Percentiles rank a stretch among this genome's conserved stretches.
These are phyloP conservation scores for Monilinia vaccinii-corymbosi DNA, from an alignment of 2,329 filamentous ascomycete species.

Conservation along the genomic window DNA sequence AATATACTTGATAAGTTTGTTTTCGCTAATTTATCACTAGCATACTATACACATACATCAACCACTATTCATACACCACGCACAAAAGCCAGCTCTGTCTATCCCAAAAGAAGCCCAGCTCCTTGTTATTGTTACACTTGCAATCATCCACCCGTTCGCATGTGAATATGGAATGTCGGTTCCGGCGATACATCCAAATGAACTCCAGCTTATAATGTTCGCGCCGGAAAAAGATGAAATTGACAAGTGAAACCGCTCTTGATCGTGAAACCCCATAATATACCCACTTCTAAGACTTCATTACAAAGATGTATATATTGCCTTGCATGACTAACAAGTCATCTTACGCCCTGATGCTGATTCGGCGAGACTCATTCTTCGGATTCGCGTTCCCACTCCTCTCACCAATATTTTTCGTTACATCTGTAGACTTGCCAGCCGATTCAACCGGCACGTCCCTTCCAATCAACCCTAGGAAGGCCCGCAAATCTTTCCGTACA, in stretches of 20 bases:
- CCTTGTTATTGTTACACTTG: neutral
- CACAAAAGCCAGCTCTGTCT: neutral
- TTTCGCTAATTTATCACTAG: neutral
- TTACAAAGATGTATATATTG: neutral
- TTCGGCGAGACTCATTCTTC: neutral
- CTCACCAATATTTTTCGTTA: neutral
- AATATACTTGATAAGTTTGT: neutral
- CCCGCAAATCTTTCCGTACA: constrained; percentile 21
- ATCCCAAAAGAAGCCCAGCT: neutral
- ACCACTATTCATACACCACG: neutral
- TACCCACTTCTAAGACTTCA: neutral
- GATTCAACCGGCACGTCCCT: neutral
- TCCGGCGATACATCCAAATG: neutral
- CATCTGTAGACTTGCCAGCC: neutral
- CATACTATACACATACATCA: neutral
- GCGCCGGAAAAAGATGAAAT: neutral
- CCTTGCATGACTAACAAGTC: neutral
- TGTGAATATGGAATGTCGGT: neutral
- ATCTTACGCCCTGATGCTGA: neutral
- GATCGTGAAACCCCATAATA: neutral
- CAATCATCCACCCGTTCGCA: neutral
- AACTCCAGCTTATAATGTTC: neutral
- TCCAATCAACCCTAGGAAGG: neutral
- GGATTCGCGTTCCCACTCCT: neutral
- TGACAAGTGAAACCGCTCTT: neutral